phyloP scores from a whole-genome alignment of 805 yeast species.

The Kuraishia cidri region DNA sequence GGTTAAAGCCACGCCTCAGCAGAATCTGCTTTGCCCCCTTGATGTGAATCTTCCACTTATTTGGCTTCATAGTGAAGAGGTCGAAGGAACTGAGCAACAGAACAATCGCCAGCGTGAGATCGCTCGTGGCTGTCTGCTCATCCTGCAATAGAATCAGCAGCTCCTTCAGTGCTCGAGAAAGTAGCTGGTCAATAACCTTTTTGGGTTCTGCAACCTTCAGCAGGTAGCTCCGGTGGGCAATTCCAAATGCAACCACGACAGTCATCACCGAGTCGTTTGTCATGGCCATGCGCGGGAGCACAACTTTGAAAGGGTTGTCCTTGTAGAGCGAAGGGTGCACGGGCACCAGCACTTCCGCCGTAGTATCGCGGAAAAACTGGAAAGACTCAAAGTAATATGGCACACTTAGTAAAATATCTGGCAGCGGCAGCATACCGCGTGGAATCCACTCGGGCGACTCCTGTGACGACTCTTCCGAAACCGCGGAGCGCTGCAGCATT shows the following conservation, averaged over 20 bases:
- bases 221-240: slow-evolving; percentile 24
- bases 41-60: slow-evolving; percentile 56
- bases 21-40: slow-evolving; percentile 63
- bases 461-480: no score
- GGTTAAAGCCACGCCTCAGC: slow-evolving; percentile 35
- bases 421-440: slow-evolving; percentile 35
- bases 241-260: slow-evolving; percentile 42
- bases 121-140: slow-evolving; percentile 46
- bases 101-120: slow-evolving; percentile 55
- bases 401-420: slow-evolving; percentile 49
- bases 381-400: slow-evolving; percentile 54
- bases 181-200: slow-evolving; percentile 39
- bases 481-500: no score
- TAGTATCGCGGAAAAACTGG: slow-evolving; percentile 52
- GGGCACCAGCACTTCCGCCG: slow-evolving; percentile 56
- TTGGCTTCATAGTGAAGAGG: slow-evolving; percentile 31
- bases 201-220: slow-evolving; percentile 21
- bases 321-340: slow-evolving; percentile 46
- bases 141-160: slow-evolving; percentile 41
- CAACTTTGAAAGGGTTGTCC: slow-evolving; percentile 57
- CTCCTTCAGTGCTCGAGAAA: slow-evolving; percentile 50
- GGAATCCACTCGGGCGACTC: slow-evolving; percentile 23
- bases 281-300: slow-evolving; percentile 64
- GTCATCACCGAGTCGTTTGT: slow-evolving; percentile 47
- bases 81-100: slow-evolving; percentile 52